Evolutionary conservation across 352 stramenopile genomes (phyloP), one percentile per base, ranked within the genome.

Genomic region (Phytophthora pluvialis): DNA sequence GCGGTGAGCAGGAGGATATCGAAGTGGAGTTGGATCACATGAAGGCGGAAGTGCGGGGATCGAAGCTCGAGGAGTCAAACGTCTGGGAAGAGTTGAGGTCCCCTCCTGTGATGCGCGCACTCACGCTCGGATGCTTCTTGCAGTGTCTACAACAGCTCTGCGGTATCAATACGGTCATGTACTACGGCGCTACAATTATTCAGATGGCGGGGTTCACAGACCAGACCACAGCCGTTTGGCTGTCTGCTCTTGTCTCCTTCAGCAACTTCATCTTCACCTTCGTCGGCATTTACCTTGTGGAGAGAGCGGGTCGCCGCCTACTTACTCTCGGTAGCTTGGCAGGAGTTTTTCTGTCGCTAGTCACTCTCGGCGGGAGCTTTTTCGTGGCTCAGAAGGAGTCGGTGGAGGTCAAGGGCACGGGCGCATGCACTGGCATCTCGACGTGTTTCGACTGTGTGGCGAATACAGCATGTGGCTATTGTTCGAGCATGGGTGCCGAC

Each of bases 131-230:
- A 35, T 93, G 85, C 42, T 70, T 75, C 13, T 36, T 70, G 9
- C 63, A 72, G 44, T 56, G 29, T 10, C 57, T 91, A 12, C 78
- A 90, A 60, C 84, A 92, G 45, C 64, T 93, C 35, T 90, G 78
- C 40, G 84, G 85, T 31, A 93, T 94, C 66, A 94, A 93, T 60
- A 93, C 82, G 4, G 83, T 91, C 64, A 93, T 95, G 84, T 95
- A 92, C 61, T 93, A 92, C 51, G 81, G 82, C 39, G 81, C 81
- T 18, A 88, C 76, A 6, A 89, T 95, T 53, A 81, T 95, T 54
- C 81, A 90, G 60, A 79, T 91, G 67, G 86, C 86, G 8, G 86
- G 86, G 4, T 93, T 95, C 46, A 71, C 70, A 35, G 73, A 91
- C 48, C 64, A 72, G 40, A 72, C 72, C n/a, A 91, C 80, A 8